These are phyloP conservation scores for Sphaceloma murrayae DNA, from an alignment of 2,329 filamentous ascomycete genomes.

Conservation along the genomic window DNA sequence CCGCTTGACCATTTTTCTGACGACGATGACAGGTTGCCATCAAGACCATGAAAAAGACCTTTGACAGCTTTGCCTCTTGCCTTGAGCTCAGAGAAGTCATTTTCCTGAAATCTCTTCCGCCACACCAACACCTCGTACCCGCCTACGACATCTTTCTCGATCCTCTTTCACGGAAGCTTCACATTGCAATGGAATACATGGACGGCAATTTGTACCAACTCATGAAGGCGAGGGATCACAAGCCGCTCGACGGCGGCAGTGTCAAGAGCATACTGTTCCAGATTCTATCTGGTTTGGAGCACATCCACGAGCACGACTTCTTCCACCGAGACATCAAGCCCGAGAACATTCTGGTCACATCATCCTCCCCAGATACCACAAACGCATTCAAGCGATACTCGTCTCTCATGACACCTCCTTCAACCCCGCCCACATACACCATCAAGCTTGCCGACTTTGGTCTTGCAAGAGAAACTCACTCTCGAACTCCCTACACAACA, in stretches of 20 bases:
- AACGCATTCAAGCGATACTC: conserved; percentile 92
- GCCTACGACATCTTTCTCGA: conserved; percentile 97
- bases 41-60: conserved; percentile 99
- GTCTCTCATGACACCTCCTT: conserved; percentile 82
- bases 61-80: conserved; percentile 83
- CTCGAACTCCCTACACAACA: conserved; percentile 91
- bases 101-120: conserved; percentile 80
- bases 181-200: conserved; percentile 99
- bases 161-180: conserved; percentile 87
- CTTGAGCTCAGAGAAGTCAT: conserved; percentile 93
- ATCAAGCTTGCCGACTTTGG: conserved; percentile 99
- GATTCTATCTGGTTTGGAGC: conserved; percentile 90
- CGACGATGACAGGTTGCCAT: conserved; percentile 81
- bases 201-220: conserved; percentile 97
- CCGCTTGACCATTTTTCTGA: conserved; percentile 13
- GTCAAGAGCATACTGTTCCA: conserved; percentile 98
- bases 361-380: conserved; percentile 69
- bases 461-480: conserved; percentile 92
- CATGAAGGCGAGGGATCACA: conserved; percentile 97
- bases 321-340: conserved; percentile 99
- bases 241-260: conserved; percentile 75
- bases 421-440: conserved; percentile 84
- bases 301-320: conserved; percentile 94
- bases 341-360: conserved; percentile 95
- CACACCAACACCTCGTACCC: conserved; percentile 87